Conservation (phyloP, 139 green algal genomes). For the Pedinophyceae sp. region DNA sequence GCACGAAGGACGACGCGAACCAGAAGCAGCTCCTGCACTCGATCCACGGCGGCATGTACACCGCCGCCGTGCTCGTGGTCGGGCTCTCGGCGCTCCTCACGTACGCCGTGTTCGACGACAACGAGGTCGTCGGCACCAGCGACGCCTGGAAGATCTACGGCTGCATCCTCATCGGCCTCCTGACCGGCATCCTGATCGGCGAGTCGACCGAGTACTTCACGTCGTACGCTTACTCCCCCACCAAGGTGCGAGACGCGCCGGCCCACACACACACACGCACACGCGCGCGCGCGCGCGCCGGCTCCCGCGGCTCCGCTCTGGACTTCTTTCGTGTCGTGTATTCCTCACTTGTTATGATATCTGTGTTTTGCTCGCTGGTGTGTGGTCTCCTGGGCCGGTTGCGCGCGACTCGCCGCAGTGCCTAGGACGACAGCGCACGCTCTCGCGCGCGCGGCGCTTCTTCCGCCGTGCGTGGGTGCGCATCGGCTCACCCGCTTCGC, state of each 20-base stretch:
- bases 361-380: too few relatives aligned
- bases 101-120: constrained; percentile 19
- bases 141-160: constrained; percentile 13
- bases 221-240: constrained; percentile 13
- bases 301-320: too few relatives aligned
- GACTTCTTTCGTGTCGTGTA: too few relatives aligned
- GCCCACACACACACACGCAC: constrained; percentile 58
- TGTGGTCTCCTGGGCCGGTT: too few relatives aligned
- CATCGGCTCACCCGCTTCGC: constrained; percentile 2
- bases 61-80: constrained; percentile 25
- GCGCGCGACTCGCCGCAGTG: too few relatives aligned
- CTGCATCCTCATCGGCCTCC: constrained; percentile 25
- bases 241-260: constrained; percentile 79
- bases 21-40: constrained; percentile 24
- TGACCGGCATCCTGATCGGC: constrained; percentile 21
- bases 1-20: constrained; percentile 21
- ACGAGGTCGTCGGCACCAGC: constrained; percentile 5
- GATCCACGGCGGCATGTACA: constrained; percentile 21
- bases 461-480: neutral
- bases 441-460: too few relatives aligned
- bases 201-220: constrained; percentile 29
- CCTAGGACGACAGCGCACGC: too few relatives aligned
- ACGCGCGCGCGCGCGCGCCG: too few relatives aligned
- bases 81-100: constrained; percentile 18
- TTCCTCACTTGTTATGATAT: too few relatives aligned